These are phyloP conservation scores for Verticillium nonalfalfae DNA, from an alignment of 2,329 filamentous ascomycete species.

Conservation along the genomic window DNA sequence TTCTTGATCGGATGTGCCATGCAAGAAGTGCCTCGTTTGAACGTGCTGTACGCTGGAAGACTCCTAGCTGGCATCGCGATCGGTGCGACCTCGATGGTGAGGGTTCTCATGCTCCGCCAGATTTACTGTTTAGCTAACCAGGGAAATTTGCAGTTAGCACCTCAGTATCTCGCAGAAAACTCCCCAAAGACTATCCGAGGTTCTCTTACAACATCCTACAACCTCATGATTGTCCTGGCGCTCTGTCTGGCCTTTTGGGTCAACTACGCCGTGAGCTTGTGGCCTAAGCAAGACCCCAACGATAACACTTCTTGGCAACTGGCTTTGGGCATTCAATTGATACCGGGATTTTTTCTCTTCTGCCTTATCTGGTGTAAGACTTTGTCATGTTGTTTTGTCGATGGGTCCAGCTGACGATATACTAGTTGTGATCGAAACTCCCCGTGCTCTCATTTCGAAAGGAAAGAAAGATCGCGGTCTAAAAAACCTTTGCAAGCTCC, in stretches of 20 bases:
- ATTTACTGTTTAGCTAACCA: not conserved
- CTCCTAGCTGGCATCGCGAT: constrained; percentile 27
- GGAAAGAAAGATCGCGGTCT: constrained; percentile 27
- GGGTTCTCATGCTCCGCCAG: not conserved
- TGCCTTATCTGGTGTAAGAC: constrained; percentile 22
- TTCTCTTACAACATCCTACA: constrained; percentile 30
- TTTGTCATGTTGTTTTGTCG: fast-evolving
- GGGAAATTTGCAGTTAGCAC: constrained; percentile 18
- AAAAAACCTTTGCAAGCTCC: constrained; percentile 27
- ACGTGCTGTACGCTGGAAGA: constrained; percentile 27
- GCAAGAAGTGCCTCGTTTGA: constrained; percentile 27
- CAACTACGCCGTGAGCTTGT: constrained; percentile 19
- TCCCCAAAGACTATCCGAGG: constrained; percentile 31
- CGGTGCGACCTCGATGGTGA: constrained; percentile 24
- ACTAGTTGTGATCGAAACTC: constrained; percentile 13
- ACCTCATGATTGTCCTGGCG: constrained; percentile 29
- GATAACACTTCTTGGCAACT: constrained; percentile 25
- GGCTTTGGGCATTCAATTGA: constrained; percentile 28
- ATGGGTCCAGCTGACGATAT: not conserved
- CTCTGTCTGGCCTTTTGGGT: constrained; percentile 26
- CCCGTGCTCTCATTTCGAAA: constrained; percentile 22
- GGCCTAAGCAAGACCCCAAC: constrained; percentile 19
- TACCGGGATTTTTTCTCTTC: constrained; percentile 27
- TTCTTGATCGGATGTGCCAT: constrained; percentile 25
- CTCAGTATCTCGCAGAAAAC: constrained; percentile 33